These are phyloP conservation scores for Peronosclerospora sorghi DNA, from an alignment of 352 stramenopile species.

Conservation along the genomic window DNA sequence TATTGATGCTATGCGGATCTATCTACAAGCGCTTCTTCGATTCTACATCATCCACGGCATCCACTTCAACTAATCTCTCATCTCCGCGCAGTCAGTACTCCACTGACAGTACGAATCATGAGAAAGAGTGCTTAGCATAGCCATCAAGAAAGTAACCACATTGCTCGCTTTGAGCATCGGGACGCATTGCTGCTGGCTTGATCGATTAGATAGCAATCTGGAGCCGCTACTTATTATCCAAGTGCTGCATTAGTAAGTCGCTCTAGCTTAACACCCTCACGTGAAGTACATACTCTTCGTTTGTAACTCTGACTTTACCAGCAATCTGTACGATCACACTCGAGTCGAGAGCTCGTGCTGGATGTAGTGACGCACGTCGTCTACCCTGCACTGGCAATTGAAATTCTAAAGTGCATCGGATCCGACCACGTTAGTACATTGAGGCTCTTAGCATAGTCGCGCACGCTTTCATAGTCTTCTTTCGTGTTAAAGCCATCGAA, in stretches of 20 bases:
- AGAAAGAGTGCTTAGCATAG: slow-evolving; percentile 44
- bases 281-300: not conserved
- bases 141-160: slow-evolving; percentile 13
- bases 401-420: slow-evolving; percentile 68
- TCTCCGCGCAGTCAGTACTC: slow-evolving; percentile 41
- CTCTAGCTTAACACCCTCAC: slow-evolving; percentile 4
- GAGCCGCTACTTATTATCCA: slow-evolving; percentile 26
- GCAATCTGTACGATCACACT: slow-evolving; percentile 1
- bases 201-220: slow-evolving; percentile 9
- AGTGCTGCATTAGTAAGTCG: slow-evolving; percentile 26
- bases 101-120: slow-evolving; percentile 30
- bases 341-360: slow-evolving; percentile 40
- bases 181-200: slow-evolving; percentile 10
- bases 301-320: not conserved
- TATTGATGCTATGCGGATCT: slow-evolving; percentile 39
- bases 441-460: slow-evolving; percentile 49
- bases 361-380: slow-evolving; percentile 61
- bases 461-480: slow-evolving; percentile 75
- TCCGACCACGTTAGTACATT: slow-evolving; percentile 78
- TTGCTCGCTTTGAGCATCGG: slow-evolving; percentile 14
- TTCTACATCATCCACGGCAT: not conserved
- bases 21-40: slow-evolving; percentile 24
- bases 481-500: slow-evolving; percentile 82
- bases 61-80: slow-evolving; percentile 28
- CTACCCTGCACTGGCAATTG: slow-evolving; percentile 46